Percentiles rank a stretch among this genome's conserved stretches.
These are phyloP conservation scores for Camellia oleifera DNA, from an alignment of 179 eudicot genomes.

Conservation along the genomic window DNA sequence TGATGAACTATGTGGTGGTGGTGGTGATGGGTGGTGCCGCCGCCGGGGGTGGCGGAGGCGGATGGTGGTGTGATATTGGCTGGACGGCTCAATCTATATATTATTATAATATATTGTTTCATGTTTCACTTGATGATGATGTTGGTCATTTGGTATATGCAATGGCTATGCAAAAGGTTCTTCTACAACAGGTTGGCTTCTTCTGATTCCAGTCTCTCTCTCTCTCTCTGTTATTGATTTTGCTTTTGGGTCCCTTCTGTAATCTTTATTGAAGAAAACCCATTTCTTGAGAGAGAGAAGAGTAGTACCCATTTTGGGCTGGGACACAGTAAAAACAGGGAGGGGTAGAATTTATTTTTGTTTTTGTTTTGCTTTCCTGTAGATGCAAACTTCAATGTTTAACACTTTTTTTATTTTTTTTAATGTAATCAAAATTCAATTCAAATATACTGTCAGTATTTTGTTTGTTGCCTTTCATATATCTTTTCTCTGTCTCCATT, in stretches of 20 bases:
- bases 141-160: constrained; percentile 7
- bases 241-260: neutral
- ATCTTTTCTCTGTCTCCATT: too few species aligned
- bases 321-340: neutral
- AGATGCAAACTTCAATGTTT: neutral
- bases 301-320: neutral
- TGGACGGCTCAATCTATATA: constrained; percentile 24
- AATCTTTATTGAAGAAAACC: neutral
- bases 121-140: neutral
- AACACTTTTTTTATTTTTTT: neutral
- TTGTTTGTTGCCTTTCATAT: too few species aligned
- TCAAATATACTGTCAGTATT: too few species aligned
- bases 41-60: neutral
- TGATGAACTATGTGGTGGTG: neutral
- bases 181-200: neutral
- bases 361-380: neutral
- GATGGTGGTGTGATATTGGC: constrained; percentile 26
- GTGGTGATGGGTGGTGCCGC: neutral
- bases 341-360: neutral
- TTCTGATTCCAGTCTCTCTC: neutral
- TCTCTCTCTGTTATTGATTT: neutral
- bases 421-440: too few species aligned
- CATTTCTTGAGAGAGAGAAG: neutral
- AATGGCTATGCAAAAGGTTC: neutral
- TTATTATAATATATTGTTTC: neutral